Evolutionary conservation across 2,329 filamentous ascomycete genomes (phyloP).

Genomic region (Colletotrichum theobromicola): DNA sequence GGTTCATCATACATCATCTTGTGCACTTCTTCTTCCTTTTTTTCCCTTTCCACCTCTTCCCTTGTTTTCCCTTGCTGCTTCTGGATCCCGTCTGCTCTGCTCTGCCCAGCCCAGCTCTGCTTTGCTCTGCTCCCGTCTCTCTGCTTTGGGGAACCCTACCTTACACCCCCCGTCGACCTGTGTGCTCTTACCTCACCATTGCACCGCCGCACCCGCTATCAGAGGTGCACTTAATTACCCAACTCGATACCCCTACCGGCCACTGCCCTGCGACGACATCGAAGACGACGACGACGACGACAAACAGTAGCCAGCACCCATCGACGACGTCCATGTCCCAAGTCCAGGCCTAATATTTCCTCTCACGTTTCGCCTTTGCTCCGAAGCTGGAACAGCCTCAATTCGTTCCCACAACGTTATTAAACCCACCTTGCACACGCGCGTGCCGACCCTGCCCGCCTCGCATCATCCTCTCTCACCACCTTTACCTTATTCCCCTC

Average conservation of each 20-base stretch:
- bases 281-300: not conserved
- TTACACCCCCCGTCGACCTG: not conserved
- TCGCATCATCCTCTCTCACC: not conserved
- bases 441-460: not conserved
- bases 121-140: not conserved
- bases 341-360: not conserved
- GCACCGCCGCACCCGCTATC: not conserved
- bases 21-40: not conserved
- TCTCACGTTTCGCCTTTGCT: not conserved
- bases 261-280: not conserved
- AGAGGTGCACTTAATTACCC: not conserved
- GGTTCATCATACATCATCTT: slow-evolving; percentile 14
- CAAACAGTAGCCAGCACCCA: not conserved
- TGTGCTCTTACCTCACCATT: not conserved
- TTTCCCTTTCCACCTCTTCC: not conserved
- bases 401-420: not conserved
- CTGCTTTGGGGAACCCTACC: not conserved
- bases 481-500: not conserved
- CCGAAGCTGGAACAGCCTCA: not conserved
- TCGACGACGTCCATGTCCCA: not conserved
- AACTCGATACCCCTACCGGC: not conserved
- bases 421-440: not conserved
- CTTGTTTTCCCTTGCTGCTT: not conserved
- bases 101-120: not conserved
- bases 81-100: not conserved